These are phyloP conservation scores for Xylariaceae sp. DNA, from an alignment of 2,329 filamentous ascomycete species.

Conservation along the genomic window DNA sequence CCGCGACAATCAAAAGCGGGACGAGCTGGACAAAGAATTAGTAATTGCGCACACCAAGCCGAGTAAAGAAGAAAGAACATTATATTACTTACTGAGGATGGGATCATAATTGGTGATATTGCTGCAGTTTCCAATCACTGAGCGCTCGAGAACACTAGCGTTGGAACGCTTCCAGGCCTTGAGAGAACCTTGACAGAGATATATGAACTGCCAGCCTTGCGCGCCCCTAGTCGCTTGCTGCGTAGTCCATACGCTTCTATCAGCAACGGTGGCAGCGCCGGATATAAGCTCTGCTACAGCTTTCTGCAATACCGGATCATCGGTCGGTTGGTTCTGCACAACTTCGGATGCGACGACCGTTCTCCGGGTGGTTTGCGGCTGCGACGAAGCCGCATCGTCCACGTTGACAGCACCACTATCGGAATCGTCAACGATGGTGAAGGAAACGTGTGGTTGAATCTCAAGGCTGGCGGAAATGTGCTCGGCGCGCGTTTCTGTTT, in stretches of 20 bases:
- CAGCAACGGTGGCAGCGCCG: slow-evolving; percentile 38
- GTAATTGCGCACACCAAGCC: neutral
- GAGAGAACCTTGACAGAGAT: slow-evolving; percentile 49
- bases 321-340: slow-evolving; percentile 44
- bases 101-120: slow-evolving; percentile 43
- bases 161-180: slow-evolving; percentile 47
- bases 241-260: slow-evolving; percentile 46
- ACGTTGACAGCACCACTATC: slow-evolving; percentile 35
- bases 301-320: slow-evolving; percentile 45
- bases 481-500: slow-evolving; percentile 44
- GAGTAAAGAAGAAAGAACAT: neutral
- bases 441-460: slow-evolving; percentile 40
- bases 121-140: slow-evolving; percentile 46
- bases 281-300: slow-evolving; percentile 47
- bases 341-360: slow-evolving; percentile 42
- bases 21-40: slow-evolving; percentile 37
- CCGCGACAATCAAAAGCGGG: slow-evolving; percentile 58
- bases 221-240: slow-evolving; percentile 40
- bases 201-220: slow-evolving; percentile 51
- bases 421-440: slow-evolving; percentile 37
- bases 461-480: slow-evolving; percentile 45
- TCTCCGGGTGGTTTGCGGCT: slow-evolving; percentile 28
- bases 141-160: slow-evolving; percentile 37
- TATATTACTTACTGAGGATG: slow-evolving; percentile 36
- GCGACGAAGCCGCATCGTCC: slow-evolving; percentile 24